These are phyloP conservation scores for Thermothielavioides terrestris DNA, from an alignment of 495 filamentous ascomycete species.

Conservation along the genomic window DNA sequence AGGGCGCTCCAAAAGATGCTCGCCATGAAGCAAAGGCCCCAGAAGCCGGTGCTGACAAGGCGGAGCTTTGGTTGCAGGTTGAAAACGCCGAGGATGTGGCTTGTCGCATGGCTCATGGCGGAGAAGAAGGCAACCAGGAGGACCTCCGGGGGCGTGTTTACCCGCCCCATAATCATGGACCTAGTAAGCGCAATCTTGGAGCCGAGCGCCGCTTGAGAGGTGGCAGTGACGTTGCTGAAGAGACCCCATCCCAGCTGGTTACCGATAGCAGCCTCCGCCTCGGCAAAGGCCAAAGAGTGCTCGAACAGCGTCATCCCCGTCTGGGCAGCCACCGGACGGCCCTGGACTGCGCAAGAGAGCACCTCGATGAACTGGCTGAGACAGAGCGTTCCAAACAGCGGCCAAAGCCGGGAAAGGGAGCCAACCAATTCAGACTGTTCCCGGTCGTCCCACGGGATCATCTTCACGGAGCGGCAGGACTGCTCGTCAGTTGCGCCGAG, in stretches of 20 bases:
- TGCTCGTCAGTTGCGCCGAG: conserved; percentile 58
- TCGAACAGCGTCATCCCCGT: conserved; percentile 96
- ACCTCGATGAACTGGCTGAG: conserved; percentile 84
- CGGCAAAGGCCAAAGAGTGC: conserved; percentile 90
- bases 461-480: conserved; percentile 63
- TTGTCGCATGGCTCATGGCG: conserved; percentile 77
- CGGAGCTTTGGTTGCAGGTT: conserved; percentile 69
- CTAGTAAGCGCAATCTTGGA: conserved; percentile 41
- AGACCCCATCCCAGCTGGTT: conserved; percentile 62
- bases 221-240: conserved; percentile 39
- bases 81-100: conserved; percentile 71
- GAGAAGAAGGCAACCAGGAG: conserved; percentile 82
- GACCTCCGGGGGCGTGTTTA: conserved; percentile 84
- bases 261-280: conserved; percentile 80
- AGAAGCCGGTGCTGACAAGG: conserved; percentile 76
- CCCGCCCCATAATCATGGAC: conserved; percentile 48
- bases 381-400: conserved; percentile 73
- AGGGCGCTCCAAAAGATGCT: conserved; percentile 64
- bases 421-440: conserved; percentile 48
- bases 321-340: conserved; percentile 68
- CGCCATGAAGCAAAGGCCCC: conserved; percentile 80
- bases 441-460: conserved; percentile 46
- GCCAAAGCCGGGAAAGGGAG: conserved; percentile 79
- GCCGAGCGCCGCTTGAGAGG: conserved; percentile 32
- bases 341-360: conserved; percentile 79